phyloP scores from a whole-genome alignment of 306 rosid species.

The Neltuma alba region DNA sequence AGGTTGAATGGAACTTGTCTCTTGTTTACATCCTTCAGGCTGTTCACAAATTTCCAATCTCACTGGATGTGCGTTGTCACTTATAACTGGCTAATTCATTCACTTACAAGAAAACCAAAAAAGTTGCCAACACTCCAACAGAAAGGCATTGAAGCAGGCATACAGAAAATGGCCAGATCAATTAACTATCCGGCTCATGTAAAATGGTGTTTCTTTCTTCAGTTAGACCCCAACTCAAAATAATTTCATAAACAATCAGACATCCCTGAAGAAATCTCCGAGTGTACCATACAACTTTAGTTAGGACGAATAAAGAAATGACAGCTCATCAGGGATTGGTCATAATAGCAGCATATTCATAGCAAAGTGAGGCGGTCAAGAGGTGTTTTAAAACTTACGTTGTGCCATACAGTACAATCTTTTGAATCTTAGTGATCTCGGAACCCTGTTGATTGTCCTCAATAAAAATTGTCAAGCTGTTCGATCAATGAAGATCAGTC shows the following conservation, averaged over 20 bases:
- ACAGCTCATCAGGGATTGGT: background rate
- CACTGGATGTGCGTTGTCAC: background rate
- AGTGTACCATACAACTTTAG: background rate
- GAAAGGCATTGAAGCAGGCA: background rate
- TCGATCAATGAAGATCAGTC: constrained; percentile 35
- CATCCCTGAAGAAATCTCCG: background rate
- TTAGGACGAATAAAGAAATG: constrained; percentile 3
- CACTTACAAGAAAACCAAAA: background rate
- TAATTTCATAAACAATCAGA: constrained; percentile 14
- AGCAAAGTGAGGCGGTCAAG: background rate
- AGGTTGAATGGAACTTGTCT: background rate
- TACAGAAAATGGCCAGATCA: background rate
- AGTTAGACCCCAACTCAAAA: background rate
- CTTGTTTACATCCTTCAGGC: background rate
- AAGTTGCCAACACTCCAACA: background rate
- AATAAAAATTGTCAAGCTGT: constrained; percentile 88
- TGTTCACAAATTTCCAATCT: background rate
- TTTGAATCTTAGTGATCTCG: constrained; percentile 82
- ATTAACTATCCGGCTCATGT: constrained; percentile 10
- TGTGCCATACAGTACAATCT: constrained; percentile 77
- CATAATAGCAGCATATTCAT: background rate
- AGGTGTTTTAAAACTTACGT: constrained; percentile 66
- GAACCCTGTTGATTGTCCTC: constrained; percentile 91
- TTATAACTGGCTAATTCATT: background rate
- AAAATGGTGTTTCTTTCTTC: constrained; percentile 27